Percentiles rank a stretch among this genome's conserved stretches.
Evolutionary conservation across 208 protist species (phyloP).

Genomic region (Leishmania aethiopica): DNA sequence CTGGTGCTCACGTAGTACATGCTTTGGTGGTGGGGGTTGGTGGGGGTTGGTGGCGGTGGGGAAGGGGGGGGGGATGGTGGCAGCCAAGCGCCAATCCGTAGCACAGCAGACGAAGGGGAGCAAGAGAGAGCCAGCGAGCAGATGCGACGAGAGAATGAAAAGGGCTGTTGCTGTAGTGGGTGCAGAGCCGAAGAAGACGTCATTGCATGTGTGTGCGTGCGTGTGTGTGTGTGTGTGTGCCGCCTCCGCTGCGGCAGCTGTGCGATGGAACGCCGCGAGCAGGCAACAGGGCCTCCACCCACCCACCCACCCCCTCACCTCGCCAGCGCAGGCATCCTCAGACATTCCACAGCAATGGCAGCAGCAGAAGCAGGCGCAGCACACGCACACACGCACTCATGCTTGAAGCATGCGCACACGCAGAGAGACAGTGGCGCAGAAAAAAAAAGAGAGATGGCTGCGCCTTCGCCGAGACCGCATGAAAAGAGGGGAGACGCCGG

Average conservation of each 20-base stretch:
- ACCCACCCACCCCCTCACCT: too few species aligned
- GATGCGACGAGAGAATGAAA: not conserved
- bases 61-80: too few species aligned
- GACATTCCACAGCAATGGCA: too few species aligned
- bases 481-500: not conserved
- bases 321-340: too few species aligned
- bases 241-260: not conserved
- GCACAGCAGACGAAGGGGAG: not conserved
- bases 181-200: not conserved
- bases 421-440: not conserved
- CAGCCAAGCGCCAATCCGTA: too few species aligned
- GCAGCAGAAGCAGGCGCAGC: too few species aligned
- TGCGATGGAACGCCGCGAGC: not conserved
- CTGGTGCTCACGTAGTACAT: too few species aligned
- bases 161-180: not conserved
- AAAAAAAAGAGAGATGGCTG: not conserved
- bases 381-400: not conserved
- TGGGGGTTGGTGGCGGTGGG: too few species aligned
- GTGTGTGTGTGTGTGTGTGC: not conserved
- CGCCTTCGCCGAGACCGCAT: not conserved
- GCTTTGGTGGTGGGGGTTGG: too few species aligned
- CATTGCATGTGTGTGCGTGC: not conserved
- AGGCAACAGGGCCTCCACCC: not conserved
- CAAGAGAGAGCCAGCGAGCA: not conserved
- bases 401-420: not conserved